Base-by-base conservation (phyloP, 106 monocot genomes). In the Platanthera guangdongensis region DNA sequence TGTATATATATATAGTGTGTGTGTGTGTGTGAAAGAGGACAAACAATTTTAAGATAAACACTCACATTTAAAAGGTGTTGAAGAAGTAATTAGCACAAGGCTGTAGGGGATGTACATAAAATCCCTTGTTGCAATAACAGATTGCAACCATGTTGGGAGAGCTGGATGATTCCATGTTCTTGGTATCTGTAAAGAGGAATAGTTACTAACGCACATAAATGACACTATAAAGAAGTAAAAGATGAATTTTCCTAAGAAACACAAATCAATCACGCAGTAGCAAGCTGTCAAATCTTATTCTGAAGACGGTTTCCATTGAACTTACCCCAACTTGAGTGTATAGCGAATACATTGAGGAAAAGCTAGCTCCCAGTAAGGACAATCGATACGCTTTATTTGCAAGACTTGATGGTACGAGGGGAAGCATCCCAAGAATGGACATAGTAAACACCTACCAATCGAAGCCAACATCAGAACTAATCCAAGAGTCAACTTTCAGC, bases 101-200 rank as follows among this genome's bases (percentile, higher is more conserved):
- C 91, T 87, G 78, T 89, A 96, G 15, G 89, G 68, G 25, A 96
- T 81, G 77, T 78, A 85, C 54, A 96, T 79, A 55, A 92, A 93
- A 71, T 95, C 95, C 75, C 90, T 95, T 12, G 95, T 82, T 67
- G 70, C 82, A 51, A 88, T 75, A 53, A 92, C 65, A 77, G 84
- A 78, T 65, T 92, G 92, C 80, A 92, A 83, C 92, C 92, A 95
- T 54, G 78, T 3, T 71, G 90, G 90, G 48, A 88, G 72, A 3
- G 85, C 72, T 45, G 78, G 81, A 51, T 92, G 62, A 73, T 91
- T 96, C 90, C 96, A 93, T 50, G 89, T 83, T 52, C 86, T 85
- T 46, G 96, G 96, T 82, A 81, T 84, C 96, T 96, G 84, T 22
- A 65, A 85, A 77, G 74, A 47, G 53, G 25, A 69, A 74, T 5